Evolutionary conservation across 1,284 basidiomycete species (phyloP).

Genomic region (Naganishia sp.): DNA sequence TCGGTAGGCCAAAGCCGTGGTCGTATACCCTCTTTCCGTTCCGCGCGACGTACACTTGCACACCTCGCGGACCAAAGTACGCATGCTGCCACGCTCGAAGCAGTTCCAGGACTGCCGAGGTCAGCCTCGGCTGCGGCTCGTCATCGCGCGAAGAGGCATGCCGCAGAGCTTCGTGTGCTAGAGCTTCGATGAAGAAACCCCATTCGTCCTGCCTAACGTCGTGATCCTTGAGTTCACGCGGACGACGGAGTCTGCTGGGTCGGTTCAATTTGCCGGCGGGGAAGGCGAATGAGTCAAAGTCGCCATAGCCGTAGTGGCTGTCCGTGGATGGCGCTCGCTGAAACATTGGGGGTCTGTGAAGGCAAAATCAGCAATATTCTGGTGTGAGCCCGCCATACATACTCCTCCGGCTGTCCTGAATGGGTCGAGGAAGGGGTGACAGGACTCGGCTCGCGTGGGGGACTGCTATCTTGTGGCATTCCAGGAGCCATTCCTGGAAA

Average conservation of each 20-base stretch:
- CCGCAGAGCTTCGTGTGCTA: constrained; percentile 28
- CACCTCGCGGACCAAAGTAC: constrained; percentile 32
- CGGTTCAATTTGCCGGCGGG: constrained; percentile 7
- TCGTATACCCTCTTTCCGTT: constrained; percentile 28
- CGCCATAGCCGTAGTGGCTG: constrained; percentile 24
- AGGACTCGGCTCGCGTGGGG: neutral
- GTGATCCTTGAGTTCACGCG: constrained; percentile 24
- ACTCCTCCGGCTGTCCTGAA: constrained; percentile 25
- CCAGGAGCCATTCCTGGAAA: neutral
- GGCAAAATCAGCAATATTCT: neutral
- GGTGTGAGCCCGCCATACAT: neutral
- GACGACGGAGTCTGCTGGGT: constrained; percentile 20
- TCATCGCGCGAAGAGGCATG: constrained; percentile 6
- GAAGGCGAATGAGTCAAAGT: constrained; percentile 31
- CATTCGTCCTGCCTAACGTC: constrained; percentile 31
- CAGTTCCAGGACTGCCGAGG: constrained; percentile 16
- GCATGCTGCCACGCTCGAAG: constrained; percentile 32
- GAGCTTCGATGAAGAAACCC: constrained; percentile 32
- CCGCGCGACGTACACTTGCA: constrained; percentile 29
- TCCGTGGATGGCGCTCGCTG: constrained; percentile 25
- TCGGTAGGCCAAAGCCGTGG: constrained; percentile 19
- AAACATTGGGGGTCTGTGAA: constrained; percentile 31
- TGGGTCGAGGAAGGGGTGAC: neutral
- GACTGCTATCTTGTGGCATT: neutral
- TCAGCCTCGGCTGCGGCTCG: constrained; percentile 23